phyloP scores from a whole-genome alignment of 768 basidiomycete genomes.

The Coprinellus micaceus region DNA sequence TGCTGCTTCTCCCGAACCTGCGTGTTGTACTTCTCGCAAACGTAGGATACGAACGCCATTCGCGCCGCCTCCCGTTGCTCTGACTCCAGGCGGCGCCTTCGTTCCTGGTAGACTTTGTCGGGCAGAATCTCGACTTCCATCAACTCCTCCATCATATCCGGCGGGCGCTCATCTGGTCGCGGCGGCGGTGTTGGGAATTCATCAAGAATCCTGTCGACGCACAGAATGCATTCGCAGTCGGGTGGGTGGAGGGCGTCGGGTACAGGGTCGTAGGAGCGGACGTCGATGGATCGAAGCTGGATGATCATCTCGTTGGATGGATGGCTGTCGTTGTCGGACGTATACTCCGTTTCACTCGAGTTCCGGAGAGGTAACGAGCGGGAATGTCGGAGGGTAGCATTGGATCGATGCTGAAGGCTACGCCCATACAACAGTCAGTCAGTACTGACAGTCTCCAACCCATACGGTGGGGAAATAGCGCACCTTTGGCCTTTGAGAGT shows the following conservation, averaged over 20 bases:
- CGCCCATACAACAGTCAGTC: no score
- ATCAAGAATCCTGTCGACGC: neutral
- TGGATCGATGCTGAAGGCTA: neutral
- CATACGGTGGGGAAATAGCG: no score
- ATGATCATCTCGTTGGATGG: neutral
- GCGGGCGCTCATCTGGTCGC: neutral
- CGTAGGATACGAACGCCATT: neutral
- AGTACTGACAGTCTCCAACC: no score
- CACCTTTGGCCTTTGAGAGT: no score
- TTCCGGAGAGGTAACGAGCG: conserved; percentile 21
- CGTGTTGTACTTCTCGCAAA: neutral
- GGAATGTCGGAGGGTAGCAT: conserved; percentile 26
- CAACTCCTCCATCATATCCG: conserved; percentile 3
- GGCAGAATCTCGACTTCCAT: conserved; percentile 1
- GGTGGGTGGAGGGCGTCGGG: neutral
- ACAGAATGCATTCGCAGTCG: neutral
- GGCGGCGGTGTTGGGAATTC: conserved; percentile 1
- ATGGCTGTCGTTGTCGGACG: neutral
- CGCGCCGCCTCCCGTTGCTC: neutral
- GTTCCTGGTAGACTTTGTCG: conserved; percentile 3
- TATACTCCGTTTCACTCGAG: conserved; percentile 16
- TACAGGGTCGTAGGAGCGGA: neutral
- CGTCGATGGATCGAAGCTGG: neutral
- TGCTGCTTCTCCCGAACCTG: neutral
- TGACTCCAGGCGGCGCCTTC: neutral